Evolutionary conservation across 2,329 filamentous ascomycete genomes (phyloP), one percentile per base, ranked within the genome.

Genomic region (Thelonectria rubi): DNA sequence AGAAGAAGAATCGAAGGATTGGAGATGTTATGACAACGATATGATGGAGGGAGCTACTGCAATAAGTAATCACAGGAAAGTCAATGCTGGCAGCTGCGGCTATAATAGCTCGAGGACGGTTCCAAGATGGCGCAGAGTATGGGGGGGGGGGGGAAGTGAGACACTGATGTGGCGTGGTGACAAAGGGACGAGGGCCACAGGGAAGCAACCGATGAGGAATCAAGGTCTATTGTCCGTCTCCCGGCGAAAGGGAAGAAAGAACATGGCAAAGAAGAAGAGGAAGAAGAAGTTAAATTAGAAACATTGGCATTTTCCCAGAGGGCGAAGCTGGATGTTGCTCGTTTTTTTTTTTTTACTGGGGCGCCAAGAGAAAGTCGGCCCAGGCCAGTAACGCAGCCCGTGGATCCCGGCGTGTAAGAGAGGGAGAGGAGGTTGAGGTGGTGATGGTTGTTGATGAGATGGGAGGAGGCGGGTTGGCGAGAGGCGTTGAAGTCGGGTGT

Each of bases 291-390:
- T 60, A 55, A 60, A 60, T 60, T 56, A 46, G 50, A 45, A 55
- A 34, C 30, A 20, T 47, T 6, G 12, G 32, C 9, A 34, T 34
- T 34, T 34, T 3, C 9, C 3, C 3, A 8, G 10, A 34, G 6
- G 12, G 34, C 26, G 26, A 47, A 40, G 46, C 43, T 47, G 37
- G 34, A 34, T 17, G 30, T 47, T 45, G 52, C 42, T 43, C 50
- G 32, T 21, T 46, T 39, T 55, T 37, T 50, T n/a, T 30, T 30
- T 48, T 60, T 56, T 55, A 50, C 47, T 55, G 57, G 58, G 52
- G 58, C 52, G 53, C 58, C 58, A 60, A 60, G 58, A 39, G 48
- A 50, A 52, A 26, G 53, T 60, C 58, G 51, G 58, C 52, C 58
- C 58, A 60, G 53, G 18, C n/a, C 15, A 42, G 58, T 51, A 49